Evolutionary conservation across 2,329 filamentous ascomycete species (phyloP).

Genomic region (Clarireedia paspali): DNA sequence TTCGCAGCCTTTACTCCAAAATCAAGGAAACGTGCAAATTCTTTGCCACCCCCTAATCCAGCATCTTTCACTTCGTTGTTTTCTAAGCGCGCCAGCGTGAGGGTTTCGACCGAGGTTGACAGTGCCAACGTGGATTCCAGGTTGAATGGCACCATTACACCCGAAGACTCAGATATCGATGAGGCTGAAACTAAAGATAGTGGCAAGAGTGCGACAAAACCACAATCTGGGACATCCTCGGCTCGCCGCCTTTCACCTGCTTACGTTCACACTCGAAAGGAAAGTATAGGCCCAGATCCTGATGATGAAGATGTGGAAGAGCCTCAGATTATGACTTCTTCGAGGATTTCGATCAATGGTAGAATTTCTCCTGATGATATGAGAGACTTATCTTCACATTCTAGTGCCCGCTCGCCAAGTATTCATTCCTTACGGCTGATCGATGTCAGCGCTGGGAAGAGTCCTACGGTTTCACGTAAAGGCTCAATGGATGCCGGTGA

Average conservation of each 20-base stretch:
- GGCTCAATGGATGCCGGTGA: constrained; percentile 18
- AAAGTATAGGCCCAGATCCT: too few species aligned
- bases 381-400: constrained; percentile 17
- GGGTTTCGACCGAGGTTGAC: background rate
- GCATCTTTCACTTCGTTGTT: constrained; percentile 16
- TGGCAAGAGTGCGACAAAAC: constrained; percentile 1
- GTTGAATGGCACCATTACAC: constrained; percentile 4
- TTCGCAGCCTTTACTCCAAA: constrained; percentile 4
- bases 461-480: constrained; percentile 18
- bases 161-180: constrained; percentile 4
- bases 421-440: constrained; percentile 29
- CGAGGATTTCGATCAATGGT: constrained; percentile 27
- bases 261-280: too few species aligned
- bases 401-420: constrained; percentile 25
- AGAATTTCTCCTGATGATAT: constrained; percentile 21
- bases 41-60: constrained; percentile 21
- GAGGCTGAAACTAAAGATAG: background rate
- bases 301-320: constrained; percentile 26
- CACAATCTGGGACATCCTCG: too few species aligned
- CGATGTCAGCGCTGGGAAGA: constrained; percentile 24
- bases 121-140: background rate
- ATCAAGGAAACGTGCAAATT: constrained; percentile 26
- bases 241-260: too few species aligned
- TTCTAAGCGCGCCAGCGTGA: constrained; percentile 11
- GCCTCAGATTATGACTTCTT: constrained; percentile 30